Conservation (phyloP, 805 yeast species). For the Candida oleophila region DNA sequence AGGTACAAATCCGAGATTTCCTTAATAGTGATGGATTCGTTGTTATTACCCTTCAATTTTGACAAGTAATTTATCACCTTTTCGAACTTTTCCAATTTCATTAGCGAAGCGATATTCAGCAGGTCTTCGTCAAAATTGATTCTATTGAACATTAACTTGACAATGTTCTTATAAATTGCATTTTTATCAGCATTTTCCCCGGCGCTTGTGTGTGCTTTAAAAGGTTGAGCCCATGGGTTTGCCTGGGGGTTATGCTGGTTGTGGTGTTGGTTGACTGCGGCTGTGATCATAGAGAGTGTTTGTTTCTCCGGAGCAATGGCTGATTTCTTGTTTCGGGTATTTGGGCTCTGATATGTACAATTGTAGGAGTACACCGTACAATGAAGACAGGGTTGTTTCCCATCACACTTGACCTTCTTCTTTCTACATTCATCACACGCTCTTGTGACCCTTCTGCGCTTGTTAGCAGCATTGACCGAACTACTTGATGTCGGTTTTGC, state of each 20-base stretch:
- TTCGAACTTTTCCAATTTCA: conserved; percentile 36
- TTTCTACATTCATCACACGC: conserved; percentile 77
- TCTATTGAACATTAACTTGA: conserved; percentile 35
- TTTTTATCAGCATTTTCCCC: neutral
- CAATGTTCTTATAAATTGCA: conserved; percentile 29
- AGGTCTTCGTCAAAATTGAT: conserved; percentile 31
- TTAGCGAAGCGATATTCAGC: conserved; percentile 7
- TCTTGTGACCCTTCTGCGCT: conserved; percentile 64
- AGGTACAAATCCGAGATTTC: conserved; percentile 29
- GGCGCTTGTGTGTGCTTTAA: neutral
- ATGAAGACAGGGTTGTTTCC: conserved; percentile 73
- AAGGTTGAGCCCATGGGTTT: neutral
- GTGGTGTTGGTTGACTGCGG: conserved; percentile 1
- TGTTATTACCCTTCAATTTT: conserved; percentile 13
- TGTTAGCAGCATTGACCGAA: conserved; percentile 39
- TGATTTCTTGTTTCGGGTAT: conserved; percentile 48
- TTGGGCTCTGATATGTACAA: conserved; percentile 83
- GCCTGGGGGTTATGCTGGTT: conserved; percentile 7
- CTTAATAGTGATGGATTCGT: conserved; percentile 14
- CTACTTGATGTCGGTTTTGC: neutral
- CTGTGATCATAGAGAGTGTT: neutral
- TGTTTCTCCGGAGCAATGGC: conserved; percentile 6
- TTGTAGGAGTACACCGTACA: conserved; percentile 85
- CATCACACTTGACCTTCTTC: conserved; percentile 80
- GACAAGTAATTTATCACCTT: conserved; percentile 21